Evolutionary conservation across 2,329 filamentous ascomycete genomes (phyloP).

Genomic region (Monosporascus sp.): DNA sequence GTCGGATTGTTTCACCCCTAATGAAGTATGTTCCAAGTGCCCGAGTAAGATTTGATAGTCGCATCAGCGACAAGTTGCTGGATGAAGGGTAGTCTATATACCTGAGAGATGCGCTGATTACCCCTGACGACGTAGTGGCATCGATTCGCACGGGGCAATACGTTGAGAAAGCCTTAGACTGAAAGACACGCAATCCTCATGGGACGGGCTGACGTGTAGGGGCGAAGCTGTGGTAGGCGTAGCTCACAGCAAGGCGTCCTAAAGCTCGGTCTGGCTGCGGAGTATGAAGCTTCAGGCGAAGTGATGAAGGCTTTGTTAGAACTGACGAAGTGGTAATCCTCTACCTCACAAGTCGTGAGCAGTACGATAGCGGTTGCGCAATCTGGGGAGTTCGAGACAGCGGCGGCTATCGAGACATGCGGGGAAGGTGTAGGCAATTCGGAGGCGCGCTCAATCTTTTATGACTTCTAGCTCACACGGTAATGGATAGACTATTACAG

Average conservation of each 20-base stretch:
- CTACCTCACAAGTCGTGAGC: constrained; percentile 20
- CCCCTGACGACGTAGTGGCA: constrained; percentile 21
- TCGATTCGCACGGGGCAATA: constrained; percentile 25
- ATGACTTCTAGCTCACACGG: constrained; percentile 12
- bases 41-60: constrained; percentile 1
- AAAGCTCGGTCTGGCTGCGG: constrained; percentile 24
- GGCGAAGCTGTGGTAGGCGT: constrained; percentile 19
- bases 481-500: constrained; percentile 10
- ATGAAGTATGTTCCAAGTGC: background rate
- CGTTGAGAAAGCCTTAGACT: constrained; percentile 16
- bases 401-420: constrained; percentile 20
- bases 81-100: constrained; percentile 34
- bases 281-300: constrained; percentile 19
- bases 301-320: constrained; percentile 16
- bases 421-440: constrained; percentile 14
- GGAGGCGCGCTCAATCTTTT: constrained; percentile 20
- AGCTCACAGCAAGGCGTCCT: constrained; percentile 12
- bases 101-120: constrained; percentile 13
- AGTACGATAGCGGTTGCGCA: constrained; percentile 22
- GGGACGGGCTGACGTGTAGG: constrained; percentile 19
- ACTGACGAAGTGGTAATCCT: constrained; percentile 18
- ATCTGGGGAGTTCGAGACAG: constrained; percentile 26
- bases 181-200: constrained; percentile 18
- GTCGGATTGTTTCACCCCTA: background rate
- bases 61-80: constrained; percentile 22